Percentiles rank a stretch among this genome's conserved stretches.
Conservation (phyloP, 768 basidiomycete species). For the Suillus variegatus region DNA sequence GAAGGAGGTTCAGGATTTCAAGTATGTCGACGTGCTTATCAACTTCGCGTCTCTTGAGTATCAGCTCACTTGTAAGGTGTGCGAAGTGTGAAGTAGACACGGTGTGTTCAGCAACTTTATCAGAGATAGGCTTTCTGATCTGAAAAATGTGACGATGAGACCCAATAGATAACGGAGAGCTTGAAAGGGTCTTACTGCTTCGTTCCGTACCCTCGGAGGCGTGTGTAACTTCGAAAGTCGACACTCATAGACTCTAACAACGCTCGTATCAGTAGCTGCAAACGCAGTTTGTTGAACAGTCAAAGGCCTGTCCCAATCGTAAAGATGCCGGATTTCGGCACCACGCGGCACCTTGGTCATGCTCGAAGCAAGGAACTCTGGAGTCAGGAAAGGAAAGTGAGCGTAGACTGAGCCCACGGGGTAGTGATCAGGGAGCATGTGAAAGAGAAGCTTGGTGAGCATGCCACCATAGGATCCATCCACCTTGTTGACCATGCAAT, state of each 20-base stretch:
- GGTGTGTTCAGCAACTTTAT: constrained; percentile 13
- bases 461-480: constrained; percentile 80
- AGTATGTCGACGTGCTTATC: constrained; percentile 17
- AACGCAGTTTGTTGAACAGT: not conserved
- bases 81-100: constrained; percentile 14
- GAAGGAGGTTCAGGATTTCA: constrained; percentile 63
- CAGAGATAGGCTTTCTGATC: constrained; percentile 16
- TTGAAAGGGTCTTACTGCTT: constrained; percentile 15
- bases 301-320: constrained; percentile 59
- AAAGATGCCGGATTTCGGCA: constrained; percentile 40
- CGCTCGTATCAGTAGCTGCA: not conserved
- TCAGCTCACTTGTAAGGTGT: not conserved
- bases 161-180: not conserved
- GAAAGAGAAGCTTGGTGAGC: constrained; percentile 72
- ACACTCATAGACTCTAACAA: constrained; percentile 12
- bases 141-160: constrained; percentile 6
- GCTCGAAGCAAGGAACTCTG: constrained; percentile 43
- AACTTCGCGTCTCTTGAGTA: constrained; percentile 10
- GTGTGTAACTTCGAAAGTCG: constrained; percentile 22
- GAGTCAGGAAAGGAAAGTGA: constrained; percentile 81
- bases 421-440: constrained; percentile 70
- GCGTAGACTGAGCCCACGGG: constrained; percentile 65
- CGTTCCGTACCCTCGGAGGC: not conserved
- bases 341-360: constrained; percentile 36
- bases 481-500: constrained; percentile 60